A percentile compares a stretch with the other conserved stretches of the same genome.
These are phyloP conservation scores for Cladosporium sp. DNA, from an alignment of 2,329 filamentous ascomycete genomes.

Conservation along the genomic window DNA sequence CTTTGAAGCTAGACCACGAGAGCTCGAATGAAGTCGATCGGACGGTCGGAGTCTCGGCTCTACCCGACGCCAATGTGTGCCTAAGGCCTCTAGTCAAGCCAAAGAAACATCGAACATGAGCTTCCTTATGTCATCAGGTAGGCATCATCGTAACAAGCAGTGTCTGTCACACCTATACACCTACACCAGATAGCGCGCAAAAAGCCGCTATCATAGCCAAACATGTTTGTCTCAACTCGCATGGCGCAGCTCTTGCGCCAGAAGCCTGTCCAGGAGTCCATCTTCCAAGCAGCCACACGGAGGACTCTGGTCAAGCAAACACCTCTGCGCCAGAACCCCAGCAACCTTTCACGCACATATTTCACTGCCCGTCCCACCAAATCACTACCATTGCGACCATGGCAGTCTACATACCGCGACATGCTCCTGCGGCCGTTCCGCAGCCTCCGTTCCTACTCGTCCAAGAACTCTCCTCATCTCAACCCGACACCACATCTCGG, in stretches of 20 bases:
- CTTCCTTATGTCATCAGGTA: not conserved
- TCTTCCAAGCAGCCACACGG: conserved; percentile 11
- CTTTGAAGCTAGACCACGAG: not conserved
- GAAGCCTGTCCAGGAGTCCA: conserved; percentile 16
- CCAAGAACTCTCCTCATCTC: conserved; percentile 24
- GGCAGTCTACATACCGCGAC: conserved; percentile 15
- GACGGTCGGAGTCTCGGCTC: not conserved
- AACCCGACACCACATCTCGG: conserved; percentile 39
- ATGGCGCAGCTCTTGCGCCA: conserved; percentile 16
- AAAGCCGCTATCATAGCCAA: not conserved
- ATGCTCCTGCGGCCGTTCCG: conserved; percentile 25
- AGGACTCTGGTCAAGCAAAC: conserved; percentile 14
- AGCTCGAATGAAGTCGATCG: not conserved
- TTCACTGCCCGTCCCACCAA: conserved; percentile 15
- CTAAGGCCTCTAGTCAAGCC: not conserved
- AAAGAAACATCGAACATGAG: not conserved
- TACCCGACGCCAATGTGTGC: not conserved
- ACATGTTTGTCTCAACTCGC: conserved; percentile 13
- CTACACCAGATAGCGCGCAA: not conserved
- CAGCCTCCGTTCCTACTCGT: conserved; percentile 37
- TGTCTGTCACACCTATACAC: not conserved
- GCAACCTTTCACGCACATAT: conserved; percentile 11
- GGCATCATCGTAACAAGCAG: conserved; percentile 4
- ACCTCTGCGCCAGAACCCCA: conserved; percentile 11
- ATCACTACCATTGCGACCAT: conserved; percentile 9